Percentiles rank a stretch among this genome's conserved stretches.
Conservation (phyloP, 1,284 basidiomycete genomes). For the Athelia sp. region DNA sequence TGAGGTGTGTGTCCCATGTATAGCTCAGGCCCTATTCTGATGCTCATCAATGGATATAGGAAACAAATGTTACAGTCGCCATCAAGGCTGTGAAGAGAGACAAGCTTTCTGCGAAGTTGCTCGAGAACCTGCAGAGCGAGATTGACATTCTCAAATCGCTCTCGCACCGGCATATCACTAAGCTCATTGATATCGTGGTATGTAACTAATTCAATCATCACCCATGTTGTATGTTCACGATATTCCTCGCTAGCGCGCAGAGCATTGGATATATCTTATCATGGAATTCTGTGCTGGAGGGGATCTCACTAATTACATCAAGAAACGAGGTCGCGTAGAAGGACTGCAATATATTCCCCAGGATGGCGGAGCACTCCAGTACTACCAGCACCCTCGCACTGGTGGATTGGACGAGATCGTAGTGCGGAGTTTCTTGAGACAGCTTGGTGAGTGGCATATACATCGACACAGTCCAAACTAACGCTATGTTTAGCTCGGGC, state of each 20-base stretch:
- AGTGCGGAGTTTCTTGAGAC: constrained; percentile 89
- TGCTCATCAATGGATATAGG: too few species aligned
- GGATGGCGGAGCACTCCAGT: constrained; percentile 65
- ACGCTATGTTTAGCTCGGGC: constrained; percentile 64
- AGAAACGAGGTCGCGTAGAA: constrained; percentile 85
- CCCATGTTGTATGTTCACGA: constrained; percentile 1
- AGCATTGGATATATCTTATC: constrained; percentile 93
- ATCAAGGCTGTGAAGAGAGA: constrained; percentile 94
- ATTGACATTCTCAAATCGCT: constrained; percentile 95
- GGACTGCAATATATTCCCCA: constrained; percentile 76
- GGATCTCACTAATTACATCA: constrained; percentile 95
- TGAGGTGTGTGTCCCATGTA: constrained; percentile 43
- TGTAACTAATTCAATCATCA: constrained; percentile 18
- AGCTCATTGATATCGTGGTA: constrained; percentile 88
- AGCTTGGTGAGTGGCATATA: constrained; percentile 64
- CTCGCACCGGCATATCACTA: constrained; percentile 91
- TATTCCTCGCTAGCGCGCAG: constrained; percentile 63
- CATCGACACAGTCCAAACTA: constrained; percentile 4
- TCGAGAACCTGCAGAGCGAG: constrained; percentile 96
- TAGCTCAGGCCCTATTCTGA: constrained; percentile 1
- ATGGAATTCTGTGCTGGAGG: constrained; percentile 98
- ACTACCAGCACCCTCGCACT: constrained; percentile 86
- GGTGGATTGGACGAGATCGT: constrained; percentile 91
- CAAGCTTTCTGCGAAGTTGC: constrained; percentile 87
- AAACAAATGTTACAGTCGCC: constrained; percentile 75